A percentile compares a stretch with the other conserved stretches of the same genome.
Evolutionary conservation across 257 asterid species (phyloP).

Genomic region (Ligustrum vulgare): DNA sequence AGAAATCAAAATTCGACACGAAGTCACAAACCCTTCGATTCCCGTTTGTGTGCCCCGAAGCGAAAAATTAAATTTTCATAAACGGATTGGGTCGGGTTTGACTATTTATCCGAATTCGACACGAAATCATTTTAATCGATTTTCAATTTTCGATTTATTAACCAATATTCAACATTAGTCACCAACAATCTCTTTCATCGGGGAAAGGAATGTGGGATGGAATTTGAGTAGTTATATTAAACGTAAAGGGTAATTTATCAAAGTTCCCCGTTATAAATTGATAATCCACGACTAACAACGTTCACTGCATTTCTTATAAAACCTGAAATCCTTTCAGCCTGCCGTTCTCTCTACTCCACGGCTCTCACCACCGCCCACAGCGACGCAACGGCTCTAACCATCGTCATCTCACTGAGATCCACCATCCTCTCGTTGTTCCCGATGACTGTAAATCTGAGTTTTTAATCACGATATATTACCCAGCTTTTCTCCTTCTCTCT

Average conservation of each 20-base stretch:
- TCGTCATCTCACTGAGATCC: constrained; percentile 30
- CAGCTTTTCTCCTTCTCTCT: not conserved
- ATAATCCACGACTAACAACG: not conserved
- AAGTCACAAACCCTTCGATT: too few relatives aligned
- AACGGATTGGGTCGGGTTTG: too few relatives aligned
- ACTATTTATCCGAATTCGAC: too few relatives aligned
- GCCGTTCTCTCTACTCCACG: constrained; percentile 8
- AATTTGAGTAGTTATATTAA: not conserved
- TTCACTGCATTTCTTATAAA: not conserved
- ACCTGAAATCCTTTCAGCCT: not conserved
- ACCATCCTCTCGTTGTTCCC: constrained; percentile 13
- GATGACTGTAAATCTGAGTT: not conserved
- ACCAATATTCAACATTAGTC: too few relatives aligned
- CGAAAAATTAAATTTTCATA: too few relatives aligned
- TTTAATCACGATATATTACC: constrained; percentile 7
- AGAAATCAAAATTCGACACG: too few relatives aligned
- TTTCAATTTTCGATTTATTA: too few relatives aligned
- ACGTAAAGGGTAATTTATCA: not conserved
- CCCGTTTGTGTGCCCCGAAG: too few relatives aligned
- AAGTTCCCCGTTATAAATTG: not conserved
- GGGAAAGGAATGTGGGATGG: constrained; percentile 5
- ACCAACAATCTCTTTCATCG: not conserved
- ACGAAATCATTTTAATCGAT: too few relatives aligned
- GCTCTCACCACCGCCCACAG: constrained; percentile 27
- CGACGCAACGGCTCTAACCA: constrained; percentile 28